Percentiles rank a stretch among this genome's conserved stretches.
These are phyloP conservation scores for Erodium texanum DNA, from an alignment of 441 rosid genomes.

Conservation along the genomic window DNA sequence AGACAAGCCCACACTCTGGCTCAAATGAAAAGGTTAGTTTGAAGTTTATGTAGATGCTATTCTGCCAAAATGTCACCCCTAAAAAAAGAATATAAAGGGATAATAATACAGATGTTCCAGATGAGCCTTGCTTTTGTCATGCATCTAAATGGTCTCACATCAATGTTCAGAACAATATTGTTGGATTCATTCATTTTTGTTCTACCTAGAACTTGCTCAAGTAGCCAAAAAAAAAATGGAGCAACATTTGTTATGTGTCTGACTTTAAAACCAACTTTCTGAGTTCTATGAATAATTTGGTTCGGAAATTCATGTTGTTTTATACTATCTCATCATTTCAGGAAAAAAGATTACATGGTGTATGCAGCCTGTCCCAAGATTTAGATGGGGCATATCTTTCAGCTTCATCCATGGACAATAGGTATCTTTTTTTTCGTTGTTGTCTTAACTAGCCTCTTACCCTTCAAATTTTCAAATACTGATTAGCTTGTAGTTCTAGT, in stretches of 20 bases:
- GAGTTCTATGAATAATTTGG: neutral
- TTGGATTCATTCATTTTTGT: neutral
- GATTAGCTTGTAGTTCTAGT: neutral
- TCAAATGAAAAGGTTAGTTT: conserved; percentile 42
- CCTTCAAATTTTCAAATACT: neutral
- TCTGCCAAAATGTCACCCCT: neutral
- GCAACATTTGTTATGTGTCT: neutral
- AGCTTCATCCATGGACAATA: conserved; percentile 88
- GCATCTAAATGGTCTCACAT: too few species aligned
- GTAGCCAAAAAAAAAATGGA: too few species aligned
- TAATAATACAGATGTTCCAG: neutral
- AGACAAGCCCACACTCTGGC: conserved; percentile 50
- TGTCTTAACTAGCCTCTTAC: neutral
- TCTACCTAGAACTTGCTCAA: too few species aligned
- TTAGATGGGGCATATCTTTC: conserved; percentile 58
- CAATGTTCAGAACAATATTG: neutral
- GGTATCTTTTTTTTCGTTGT: conserved; percentile 27
- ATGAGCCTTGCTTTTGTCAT: neutral
- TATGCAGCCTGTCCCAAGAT: conserved; percentile 85
- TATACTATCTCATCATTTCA: conserved; percentile 24
- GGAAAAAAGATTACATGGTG: conserved; percentile 64
- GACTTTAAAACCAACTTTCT: neutral
- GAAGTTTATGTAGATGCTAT: neutral
- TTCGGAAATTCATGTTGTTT: neutral
- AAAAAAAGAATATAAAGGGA: neutral